Evolutionary conservation across 768 basidiomycete genomes (phyloP).

Genomic region (Panaeolus papilionaceus): DNA sequence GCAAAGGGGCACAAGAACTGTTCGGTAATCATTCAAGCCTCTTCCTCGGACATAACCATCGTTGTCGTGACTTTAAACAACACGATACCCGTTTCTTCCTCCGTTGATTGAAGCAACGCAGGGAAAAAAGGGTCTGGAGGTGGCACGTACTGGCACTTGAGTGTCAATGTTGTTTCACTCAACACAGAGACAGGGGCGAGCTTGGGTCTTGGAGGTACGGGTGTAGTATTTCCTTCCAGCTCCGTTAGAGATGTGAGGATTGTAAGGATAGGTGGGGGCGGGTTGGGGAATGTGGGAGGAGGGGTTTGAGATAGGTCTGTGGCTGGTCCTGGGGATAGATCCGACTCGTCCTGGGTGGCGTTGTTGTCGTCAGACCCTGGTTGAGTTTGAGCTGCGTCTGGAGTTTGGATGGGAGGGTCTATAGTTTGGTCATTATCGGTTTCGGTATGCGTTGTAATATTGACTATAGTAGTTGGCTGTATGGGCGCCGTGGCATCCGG

Average conservation of each 20-base stretch:
- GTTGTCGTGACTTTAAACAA: constrained; percentile 6
- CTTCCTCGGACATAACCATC: background rate
- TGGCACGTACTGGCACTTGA: background rate
- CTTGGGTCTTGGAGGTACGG: background rate
- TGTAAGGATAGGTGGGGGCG: background rate
- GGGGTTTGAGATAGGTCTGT: constrained; percentile 1
- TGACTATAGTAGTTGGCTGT: background rate
- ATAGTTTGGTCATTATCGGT: background rate
- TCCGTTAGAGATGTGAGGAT: constrained; percentile 2
- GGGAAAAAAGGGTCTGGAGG: background rate
- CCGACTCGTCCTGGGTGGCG: background rate
- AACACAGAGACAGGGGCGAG: background rate
- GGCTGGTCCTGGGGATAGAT: background rate
- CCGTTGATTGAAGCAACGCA: constrained; percentile 4
- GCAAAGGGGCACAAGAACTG: background rate
- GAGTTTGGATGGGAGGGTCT: background rate
- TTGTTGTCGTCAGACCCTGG: background rate
- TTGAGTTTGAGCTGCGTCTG: background rate
- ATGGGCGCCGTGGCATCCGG: background rate
- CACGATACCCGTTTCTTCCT: constrained; percentile 2
- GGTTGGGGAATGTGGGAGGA: constrained; percentile 4
- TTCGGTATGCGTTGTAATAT: constrained; percentile 8
- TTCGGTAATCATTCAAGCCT: background rate
- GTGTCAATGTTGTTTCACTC: background rate
- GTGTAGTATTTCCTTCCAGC: background rate